phyloP scores from a whole-genome alignment of 768 basidiomycete species.

The Russula lepida region DNA sequence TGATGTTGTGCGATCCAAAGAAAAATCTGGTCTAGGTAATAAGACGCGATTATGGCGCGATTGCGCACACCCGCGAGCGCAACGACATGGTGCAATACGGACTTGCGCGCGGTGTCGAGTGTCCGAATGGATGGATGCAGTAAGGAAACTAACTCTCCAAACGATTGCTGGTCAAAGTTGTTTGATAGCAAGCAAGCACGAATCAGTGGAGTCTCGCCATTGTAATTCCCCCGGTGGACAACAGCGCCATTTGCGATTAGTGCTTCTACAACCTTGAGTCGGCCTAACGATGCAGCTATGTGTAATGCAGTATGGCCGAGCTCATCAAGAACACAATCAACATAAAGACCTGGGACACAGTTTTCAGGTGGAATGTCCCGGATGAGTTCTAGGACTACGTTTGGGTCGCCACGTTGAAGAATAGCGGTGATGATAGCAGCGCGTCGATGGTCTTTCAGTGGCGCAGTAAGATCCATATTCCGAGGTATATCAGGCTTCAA shows the following conservation, averaged over 20 bases:
- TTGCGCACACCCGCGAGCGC: constrained; percentile 89
- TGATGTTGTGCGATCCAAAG: constrained; percentile 76
- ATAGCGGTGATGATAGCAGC: constrained; percentile 58
- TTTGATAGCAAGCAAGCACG: constrained; percentile 87
- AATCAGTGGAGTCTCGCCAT: constrained; percentile 91
- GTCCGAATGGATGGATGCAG: constrained; percentile 77
- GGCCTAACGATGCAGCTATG: constrained; percentile 80
- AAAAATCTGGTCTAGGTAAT: constrained; percentile 88
- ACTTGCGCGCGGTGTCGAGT: constrained; percentile 76
- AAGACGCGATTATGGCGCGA: constrained; percentile 71
- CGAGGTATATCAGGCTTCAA: constrained; percentile 52
- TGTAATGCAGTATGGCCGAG: constrained; percentile 93
- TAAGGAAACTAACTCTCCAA: constrained; percentile 52
- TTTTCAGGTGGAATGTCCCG: constrained; percentile 50
- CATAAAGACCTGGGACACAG: constrained; percentile 36
- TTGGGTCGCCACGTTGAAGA: constrained; percentile 61
- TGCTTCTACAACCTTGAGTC: constrained; percentile 55
- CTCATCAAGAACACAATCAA: constrained; percentile 86
- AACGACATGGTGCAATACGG: constrained; percentile 86
- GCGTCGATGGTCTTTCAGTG: constrained; percentile 44
- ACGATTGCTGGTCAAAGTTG: constrained; percentile 70
- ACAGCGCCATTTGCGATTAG: constrained; percentile 78
- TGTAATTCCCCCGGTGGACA: constrained; percentile 82
- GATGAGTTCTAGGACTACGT: constrained; percentile 50
- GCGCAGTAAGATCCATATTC: constrained; percentile 43